Conservation (phyloP, 495 filamentous ascomycete species). For the Daldinia vernicosa region DNA sequence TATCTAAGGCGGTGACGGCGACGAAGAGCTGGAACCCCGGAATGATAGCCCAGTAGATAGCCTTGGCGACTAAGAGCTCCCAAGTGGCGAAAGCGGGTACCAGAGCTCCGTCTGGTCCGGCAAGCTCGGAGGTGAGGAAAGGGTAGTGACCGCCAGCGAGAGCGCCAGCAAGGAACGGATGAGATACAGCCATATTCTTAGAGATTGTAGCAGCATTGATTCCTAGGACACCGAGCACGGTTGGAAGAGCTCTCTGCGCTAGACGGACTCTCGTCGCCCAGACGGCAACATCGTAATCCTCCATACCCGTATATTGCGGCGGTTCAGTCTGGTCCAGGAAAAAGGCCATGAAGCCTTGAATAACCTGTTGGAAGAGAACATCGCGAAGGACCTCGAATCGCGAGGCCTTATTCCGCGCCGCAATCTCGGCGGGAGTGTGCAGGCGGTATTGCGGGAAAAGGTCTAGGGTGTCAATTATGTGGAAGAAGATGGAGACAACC, state of each 20-base stretch:
- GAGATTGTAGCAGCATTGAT: conserved; percentile 64
- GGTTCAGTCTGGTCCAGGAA: conserved; percentile 71
- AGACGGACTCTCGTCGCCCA: conserved; percentile 81
- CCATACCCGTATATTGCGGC: conserved; percentile 70
- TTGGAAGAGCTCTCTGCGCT: conserved; percentile 72
- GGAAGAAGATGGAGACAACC: conserved; percentile 85
- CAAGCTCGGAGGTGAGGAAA: conserved; percentile 57
- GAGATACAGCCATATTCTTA: conserved; percentile 63
- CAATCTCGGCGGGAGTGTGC: conserved; percentile 89
- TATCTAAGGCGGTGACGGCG: conserved; percentile 81
- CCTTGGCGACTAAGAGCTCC: conserved; percentile 77
- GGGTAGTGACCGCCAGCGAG: conserved; percentile 81
- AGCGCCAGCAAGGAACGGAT: conserved; percentile 72
- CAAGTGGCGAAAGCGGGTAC: conserved; percentile 71
- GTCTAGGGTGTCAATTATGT: conserved; percentile 81
- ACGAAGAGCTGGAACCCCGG: conserved; percentile 77
- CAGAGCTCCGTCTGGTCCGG: conserved; percentile 50
- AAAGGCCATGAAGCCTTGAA: conserved; percentile 76
- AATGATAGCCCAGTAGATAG: conserved; percentile 80
- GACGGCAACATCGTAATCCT: conserved; percentile 82
- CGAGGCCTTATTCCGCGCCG: conserved; percentile 85
- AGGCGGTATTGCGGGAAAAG: conserved; percentile 87
- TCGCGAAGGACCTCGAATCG: conserved; percentile 84
- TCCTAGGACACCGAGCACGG: conserved; percentile 63
- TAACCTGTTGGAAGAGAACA: conserved; percentile 87